A percentile compares a stretch with the other conserved stretches of the same genome.
Evolutionary conservation across 306 rosid species (phyloP).

Genomic region (Pterocarpus santalinus): DNA sequence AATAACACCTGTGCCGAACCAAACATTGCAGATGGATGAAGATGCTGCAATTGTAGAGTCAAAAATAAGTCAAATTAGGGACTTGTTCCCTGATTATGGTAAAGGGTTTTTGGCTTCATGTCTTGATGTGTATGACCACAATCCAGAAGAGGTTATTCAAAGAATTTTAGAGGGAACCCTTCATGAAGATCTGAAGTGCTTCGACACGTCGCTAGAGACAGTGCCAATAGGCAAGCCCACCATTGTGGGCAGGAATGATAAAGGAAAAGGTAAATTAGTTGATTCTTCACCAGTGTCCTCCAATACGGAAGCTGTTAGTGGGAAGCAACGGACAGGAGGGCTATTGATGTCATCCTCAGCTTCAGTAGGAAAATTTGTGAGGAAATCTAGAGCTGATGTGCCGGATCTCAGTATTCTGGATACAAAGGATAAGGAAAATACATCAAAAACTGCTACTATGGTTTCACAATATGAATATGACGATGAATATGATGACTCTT

Average conservation of each 20-base stretch:
- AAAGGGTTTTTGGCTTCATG: conserved; percentile 88
- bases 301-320: conserved; percentile 44
- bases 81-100: conserved; percentile 92
- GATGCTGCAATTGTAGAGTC: conserved; percentile 82
- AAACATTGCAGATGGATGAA: conserved; percentile 66
- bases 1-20: conserved; percentile 44
- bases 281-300: conserved; percentile 57
- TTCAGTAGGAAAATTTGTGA: conserved; percentile 73
- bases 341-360: conserved; percentile 66
- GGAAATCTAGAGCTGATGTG: conserved; percentile 72
- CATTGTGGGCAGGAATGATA: conserved; percentile 61
- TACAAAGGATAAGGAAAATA: conserved; percentile 54
- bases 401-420: conserved; percentile 64
- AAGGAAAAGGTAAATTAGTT: conserved; percentile 85
- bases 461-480: conserved; percentile 87
- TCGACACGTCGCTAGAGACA: conserved; percentile 74
- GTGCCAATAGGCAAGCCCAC: conserved; percentile 63
- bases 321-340: conserved; percentile 56
- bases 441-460: conserved; percentile 62
- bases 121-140: conserved; percentile 91
- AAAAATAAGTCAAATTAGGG: conserved; percentile 93
- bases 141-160: conserved; percentile 97
- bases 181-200: conserved; percentile 76
- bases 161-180: conserved; percentile 94
- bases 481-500: conserved; percentile 96